A percentile compares a stretch with the other conserved stretches of the same genome.
Evolutionary conservation across 1,139 yeast species (phyloP).

Genomic region (Candida buenavistaensis): DNA sequence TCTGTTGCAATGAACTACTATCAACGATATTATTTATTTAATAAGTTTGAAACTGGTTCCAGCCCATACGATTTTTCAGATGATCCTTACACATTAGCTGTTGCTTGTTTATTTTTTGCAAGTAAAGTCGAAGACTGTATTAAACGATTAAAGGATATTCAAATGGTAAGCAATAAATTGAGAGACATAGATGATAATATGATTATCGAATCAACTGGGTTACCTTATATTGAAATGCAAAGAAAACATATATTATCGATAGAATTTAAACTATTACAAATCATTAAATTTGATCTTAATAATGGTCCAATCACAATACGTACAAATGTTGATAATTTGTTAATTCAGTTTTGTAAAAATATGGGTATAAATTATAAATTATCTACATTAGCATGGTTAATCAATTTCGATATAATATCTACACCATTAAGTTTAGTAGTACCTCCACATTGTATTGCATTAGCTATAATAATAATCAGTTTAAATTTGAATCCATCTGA

Average conservation of each 20-base stretch:
- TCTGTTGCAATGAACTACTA: constrained; percentile 71
- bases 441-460: constrained; percentile 81
- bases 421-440: constrained; percentile 69
- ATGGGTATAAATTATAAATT: constrained; percentile 46
- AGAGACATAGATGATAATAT: constrained; percentile 30
- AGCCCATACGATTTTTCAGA: constrained; percentile 24
- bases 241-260: constrained; percentile 53
- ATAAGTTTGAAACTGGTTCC: constrained; percentile 47
- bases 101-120: constrained; percentile 77
- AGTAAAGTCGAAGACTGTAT: constrained; percentile 87
- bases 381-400: constrained; percentile 68
- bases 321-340: constrained; percentile 60
- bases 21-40: constrained; percentile 69
- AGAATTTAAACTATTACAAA: constrained; percentile 75
- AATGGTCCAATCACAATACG: constrained; percentile 25
- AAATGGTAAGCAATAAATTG: constrained; percentile 42
- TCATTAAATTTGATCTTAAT: constrained; percentile 74
- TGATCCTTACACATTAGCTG: constrained; percentile 57
- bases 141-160: constrained; percentile 68
- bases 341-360: constrained; percentile 66
- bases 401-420: constrained; percentile 71
- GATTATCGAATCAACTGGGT: constrained; percentile 13
- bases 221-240: constrained; percentile 41
- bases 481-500: constrained; percentile 43
- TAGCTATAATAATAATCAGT: constrained; percentile 55